These are phyloP conservation scores for Conoideocrella luteorostrata DNA, from an alignment of 2,329 filamentous ascomycete species.

Conservation along the genomic window DNA sequence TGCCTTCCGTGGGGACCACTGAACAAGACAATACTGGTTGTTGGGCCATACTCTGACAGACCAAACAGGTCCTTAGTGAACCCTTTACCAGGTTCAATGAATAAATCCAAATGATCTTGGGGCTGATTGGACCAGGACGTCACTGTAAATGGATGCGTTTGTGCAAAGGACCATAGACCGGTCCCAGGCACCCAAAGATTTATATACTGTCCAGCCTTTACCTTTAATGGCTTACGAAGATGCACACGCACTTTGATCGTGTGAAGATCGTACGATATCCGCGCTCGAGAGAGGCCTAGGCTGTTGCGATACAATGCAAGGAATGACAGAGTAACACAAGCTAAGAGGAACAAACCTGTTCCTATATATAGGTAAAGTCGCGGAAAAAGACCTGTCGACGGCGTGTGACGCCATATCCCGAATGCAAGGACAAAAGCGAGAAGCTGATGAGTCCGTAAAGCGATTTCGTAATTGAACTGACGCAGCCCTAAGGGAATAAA, in stretches of 20 bases:
- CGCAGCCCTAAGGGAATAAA: background rate
- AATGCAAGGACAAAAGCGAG: background rate
- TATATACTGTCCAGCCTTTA: background rate
- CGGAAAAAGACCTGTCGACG: background rate
- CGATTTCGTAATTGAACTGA: background rate
- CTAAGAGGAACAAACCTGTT: background rate
- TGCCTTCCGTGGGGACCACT: background rate
- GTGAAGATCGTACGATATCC: slow-evolving; percentile 2
- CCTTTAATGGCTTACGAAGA: background rate
- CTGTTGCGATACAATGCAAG: background rate
- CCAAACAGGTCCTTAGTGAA: background rate
- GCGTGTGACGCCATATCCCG: background rate
- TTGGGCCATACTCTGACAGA: background rate
- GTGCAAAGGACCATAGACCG: background rate
- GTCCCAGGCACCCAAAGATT: background rate
- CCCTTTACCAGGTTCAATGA: background rate
- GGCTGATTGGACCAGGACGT: background rate
- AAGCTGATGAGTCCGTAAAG: background rate
- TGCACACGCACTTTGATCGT: slow-evolving; percentile 1
- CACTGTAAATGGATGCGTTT: background rate
- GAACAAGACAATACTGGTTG: background rate
- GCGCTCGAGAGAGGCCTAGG: background rate
- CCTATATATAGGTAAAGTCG: slow-evolving; percentile 1
- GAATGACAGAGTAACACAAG: background rate
- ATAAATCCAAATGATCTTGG: background rate